Evolutionary conservation across 345 rosid genomes (phyloP), one percentile per base, ranked within the genome.

Genomic region (Crucihimalaya himalaica): DNA sequence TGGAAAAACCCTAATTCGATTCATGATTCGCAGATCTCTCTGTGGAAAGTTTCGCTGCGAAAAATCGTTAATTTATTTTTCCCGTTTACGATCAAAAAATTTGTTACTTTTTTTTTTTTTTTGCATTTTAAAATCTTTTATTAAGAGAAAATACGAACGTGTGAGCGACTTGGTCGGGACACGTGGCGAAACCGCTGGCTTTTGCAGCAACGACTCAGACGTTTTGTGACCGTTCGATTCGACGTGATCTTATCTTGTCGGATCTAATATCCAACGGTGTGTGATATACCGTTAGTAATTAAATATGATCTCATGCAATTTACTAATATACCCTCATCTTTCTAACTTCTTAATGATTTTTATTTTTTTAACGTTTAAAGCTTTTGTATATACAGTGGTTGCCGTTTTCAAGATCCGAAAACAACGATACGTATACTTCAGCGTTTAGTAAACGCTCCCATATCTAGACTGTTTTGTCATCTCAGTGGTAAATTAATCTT

Each of bases 1-100:
- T 31, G 9, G 8, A 39, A 8, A 80, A 87, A 81, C 86, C 88
- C 88, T 84, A 69, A 57, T 58, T 48, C 4, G 5, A n/a, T 58
- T 3, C 18, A 53, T 70, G 76, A 83, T 63, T 82, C 70, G 79
- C 73, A 77, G 37, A 60, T 80, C 82, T 79, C 20, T 19, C 25
- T 12, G 64, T 54, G 68, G 51, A 63, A 71, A 68, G 1, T 74
- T 78, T 65, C 37, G 75, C 45, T 71, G 56, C 45, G 42, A 14
- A 16, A 51, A 48, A 11, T 68, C 74, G 40, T 57, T 66, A 28
- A 47, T 9, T 18, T 47, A 2, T 21, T 6, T 35, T 39, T 35
- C 13, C 66, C 15, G n/a, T 6, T 52, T 18, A 20, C 42, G 57
- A 68, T 67, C 62, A 39, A 29, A 35, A 4, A 19, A 19, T 53